A percentile compares a stretch with the other conserved stretches of the same genome.
These are phyloP conservation scores for Alternaria ethzedia DNA, from an alignment of 2,329 filamentous ascomycete genomes.

Conservation along the genomic window DNA sequence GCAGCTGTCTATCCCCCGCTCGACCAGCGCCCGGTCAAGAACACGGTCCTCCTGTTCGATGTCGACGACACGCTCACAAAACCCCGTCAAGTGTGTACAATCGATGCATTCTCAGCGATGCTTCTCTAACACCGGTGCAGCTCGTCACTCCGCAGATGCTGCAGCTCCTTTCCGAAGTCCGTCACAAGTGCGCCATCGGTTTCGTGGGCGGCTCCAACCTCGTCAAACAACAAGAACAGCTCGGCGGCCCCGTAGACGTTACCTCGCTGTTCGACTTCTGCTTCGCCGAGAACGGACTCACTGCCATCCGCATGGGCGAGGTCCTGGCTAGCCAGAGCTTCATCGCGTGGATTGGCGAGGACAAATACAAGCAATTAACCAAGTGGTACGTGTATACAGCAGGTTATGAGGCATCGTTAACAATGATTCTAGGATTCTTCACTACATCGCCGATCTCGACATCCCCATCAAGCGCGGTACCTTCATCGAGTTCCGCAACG, in stretches of 20 bases:
- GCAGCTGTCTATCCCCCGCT: constrained; percentile 71
- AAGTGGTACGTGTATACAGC: constrained; percentile 55
- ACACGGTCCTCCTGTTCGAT: constrained; percentile 95
- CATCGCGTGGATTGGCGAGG: constrained; percentile 90
- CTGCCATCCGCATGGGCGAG: constrained; percentile 82
- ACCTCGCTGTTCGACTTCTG: constrained; percentile 93
- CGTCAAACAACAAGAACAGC: constrained; percentile 93
- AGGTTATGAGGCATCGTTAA: background rate
- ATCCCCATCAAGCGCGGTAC: constrained; percentile 83
- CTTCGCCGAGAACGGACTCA: constrained; percentile 96
- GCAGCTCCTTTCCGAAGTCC: constrained; percentile 75
- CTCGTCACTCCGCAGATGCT: constrained; percentile 81
- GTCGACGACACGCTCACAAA: constrained; percentile 92
- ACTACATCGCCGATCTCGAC: constrained; percentile 84
- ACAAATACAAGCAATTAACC: constrained; percentile 78
- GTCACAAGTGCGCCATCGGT: constrained; percentile 86
- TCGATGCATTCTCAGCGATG: background rate
- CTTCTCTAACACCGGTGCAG: constrained; percentile 52
- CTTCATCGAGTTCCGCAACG: constrained; percentile 87
- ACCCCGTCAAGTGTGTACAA: constrained; percentile 69
- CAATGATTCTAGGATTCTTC: constrained; percentile 60
- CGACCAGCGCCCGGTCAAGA: constrained; percentile 82
- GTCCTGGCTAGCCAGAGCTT: constrained; percentile 81
- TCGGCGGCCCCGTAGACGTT: constrained; percentile 73
- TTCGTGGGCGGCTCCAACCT: constrained; percentile 94